Evolutionary conservation across 2,329 filamentous ascomycete genomes (phyloP).

Genomic region (Aulographum hederae): DNA sequence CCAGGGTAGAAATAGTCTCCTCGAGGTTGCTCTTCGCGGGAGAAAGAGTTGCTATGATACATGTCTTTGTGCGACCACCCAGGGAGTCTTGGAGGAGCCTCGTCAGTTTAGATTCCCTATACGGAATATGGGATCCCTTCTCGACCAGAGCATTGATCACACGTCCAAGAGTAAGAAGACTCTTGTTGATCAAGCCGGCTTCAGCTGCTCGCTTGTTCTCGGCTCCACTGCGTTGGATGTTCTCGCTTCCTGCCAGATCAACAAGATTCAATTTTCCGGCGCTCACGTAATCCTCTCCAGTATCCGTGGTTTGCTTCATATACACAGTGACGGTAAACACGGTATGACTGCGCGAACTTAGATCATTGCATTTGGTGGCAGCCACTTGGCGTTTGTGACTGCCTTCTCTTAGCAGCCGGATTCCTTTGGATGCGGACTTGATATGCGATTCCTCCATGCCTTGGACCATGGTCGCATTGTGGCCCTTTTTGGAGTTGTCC

Average conservation of each 20-base stretch:
- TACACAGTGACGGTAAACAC: conserved; percentile 93
- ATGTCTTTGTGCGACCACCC: conserved; percentile 89
- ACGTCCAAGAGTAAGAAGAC: conserved; percentile 77
- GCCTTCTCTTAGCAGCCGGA: conserved; percentile 73
- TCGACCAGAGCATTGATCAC: conserved; percentile 97
- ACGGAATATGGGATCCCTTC: conserved; percentile 73
- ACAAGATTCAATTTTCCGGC: conserved; percentile 92
- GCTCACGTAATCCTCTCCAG: conserved; percentile 77
- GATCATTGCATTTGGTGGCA: conserved; percentile 97
- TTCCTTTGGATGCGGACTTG: conserved; percentile 64
- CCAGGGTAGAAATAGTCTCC: conserved; percentile 93
- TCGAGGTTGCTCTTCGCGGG: conserved; percentile 90
- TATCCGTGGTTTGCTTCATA: conserved; percentile 62
- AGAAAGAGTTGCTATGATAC: conserved; percentile 93
- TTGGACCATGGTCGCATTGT: conserved; percentile 73
- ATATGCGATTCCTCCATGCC: conserved; percentile 97
- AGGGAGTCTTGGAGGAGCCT: conserved; percentile 89
- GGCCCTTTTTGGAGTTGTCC: conserved; percentile 71
- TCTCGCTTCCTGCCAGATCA: conserved; percentile 91
- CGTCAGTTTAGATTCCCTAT: conserved; percentile 89
- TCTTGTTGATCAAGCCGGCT: conserved; percentile 96
- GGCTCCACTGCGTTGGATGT: conserved; percentile 89
- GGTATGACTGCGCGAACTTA: conserved; percentile 92
- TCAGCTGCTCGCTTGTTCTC: conserved; percentile 96
- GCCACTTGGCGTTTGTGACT: conserved; percentile 95